Base-by-base conservation (phyloP, 139 green algal genomes). In the Chlamydomonas sphaeroides region DNA sequence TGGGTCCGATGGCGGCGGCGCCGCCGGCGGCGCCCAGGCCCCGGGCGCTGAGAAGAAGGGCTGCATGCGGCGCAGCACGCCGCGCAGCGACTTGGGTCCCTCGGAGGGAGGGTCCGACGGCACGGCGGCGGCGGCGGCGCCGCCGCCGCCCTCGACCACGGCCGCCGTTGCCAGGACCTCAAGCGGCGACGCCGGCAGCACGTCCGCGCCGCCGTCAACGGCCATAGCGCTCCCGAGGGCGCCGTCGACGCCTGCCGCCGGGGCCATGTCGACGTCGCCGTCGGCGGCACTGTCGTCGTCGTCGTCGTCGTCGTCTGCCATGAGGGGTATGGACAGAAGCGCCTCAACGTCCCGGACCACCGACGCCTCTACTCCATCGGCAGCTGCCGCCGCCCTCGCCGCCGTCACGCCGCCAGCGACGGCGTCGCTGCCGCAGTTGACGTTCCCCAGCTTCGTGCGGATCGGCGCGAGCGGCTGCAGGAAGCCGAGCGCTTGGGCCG, bases 381-480 rank as follows among this genome's bases (percentile, higher is more conserved):
- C 26, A 0, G 35, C 63, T 11, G 61, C 5, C n/a, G 30, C 61
- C 1, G 63, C 63, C 5, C 3, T 11, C 18, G 63, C 63, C 14
- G 63, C 33, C 5, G n/a, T n/a, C 3, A 28, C 14, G 35, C 14
- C 7, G 18, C 8, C 18, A 35, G 26, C 45, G 2, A 30, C 68
- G 30, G 20, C 10, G 49, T 35, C 25, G 51, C n/a, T 10, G 5
- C 23, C 14, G 32, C n/a, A 26, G 28, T 20, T 30, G 21, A 20
- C 71, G 0, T 7, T 8, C 33, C 2, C 15, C 30, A 25, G 21
- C 53, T 32, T 49, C 1, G 79, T 85, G 36, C 56, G 61, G 26
- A 77, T 85, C n/a, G 79, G 68, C 20, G 65, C 78, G 30, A 77
- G 78, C 0, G 49, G 76, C 63, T 74, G 78, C 35, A 75, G 78